Evolutionary conservation across 2,329 filamentous ascomycete species (phyloP), one percentile per base, ranked within the genome.

Genomic region (Aspergillus novofumigatus): DNA sequence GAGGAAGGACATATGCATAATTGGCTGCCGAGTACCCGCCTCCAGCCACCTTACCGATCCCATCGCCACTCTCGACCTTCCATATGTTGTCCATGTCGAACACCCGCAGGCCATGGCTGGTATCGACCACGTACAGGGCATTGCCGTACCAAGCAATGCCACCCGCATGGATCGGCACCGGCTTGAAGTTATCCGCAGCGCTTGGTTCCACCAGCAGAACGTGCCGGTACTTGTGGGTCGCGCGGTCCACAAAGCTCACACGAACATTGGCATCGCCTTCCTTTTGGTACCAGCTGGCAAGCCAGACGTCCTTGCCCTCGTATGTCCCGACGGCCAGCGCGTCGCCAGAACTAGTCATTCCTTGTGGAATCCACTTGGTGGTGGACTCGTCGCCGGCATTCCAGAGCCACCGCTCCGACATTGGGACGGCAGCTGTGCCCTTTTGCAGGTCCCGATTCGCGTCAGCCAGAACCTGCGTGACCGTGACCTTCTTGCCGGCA

Each of bases 71-170:
- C 1, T 64, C 67, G 11, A 75, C 72, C 51, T 70, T 60, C 70
- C 70, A 75, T 42, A 75, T 71, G 51, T 73, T 72, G n/a, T 59
- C 59, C 59, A 75, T 54, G 41, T 75, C 71, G 56, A 75, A 75
- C 1, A 73, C 71, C 1, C 73, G 67, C 45, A 75, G 68, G 0
- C 71, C 72, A 11, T 69, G 68, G 2, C 51, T 56, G 0, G 72
- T 75, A 56, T 75, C 72, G 1, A 74, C 69, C 3, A 75, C 69
- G 62, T 68, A 75, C 11, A 75, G 59, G 7, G 65, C 65, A 51
- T 72, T 63, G 3, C 71, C 72, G 49, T 74, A 75, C 73, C 72
- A 75, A 53, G 67, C 60, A 17, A 75, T 69, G 1, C 72, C 73
- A 1, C 73, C 72, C 1, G 72, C 72, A 59, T 76, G 72, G 17